phyloP scores from a whole-genome alignment of 1,284 basidiomycete genomes.

The Malassezia sympodialis region DNA sequence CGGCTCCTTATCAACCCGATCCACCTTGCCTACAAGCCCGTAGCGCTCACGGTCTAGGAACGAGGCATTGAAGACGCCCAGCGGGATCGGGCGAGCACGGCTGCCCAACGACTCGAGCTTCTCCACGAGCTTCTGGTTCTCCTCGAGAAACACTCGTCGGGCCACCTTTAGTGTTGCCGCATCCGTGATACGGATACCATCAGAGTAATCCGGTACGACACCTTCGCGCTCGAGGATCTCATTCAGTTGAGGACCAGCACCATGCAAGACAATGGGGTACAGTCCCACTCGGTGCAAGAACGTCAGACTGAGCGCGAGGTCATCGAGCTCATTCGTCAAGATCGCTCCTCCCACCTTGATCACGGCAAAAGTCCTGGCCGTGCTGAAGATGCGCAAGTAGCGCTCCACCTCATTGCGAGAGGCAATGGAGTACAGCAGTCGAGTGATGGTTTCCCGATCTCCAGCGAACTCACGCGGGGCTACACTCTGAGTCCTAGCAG shows the following conservation, averaged over 20 bases:
- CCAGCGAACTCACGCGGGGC: constrained; percentile 1
- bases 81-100: constrained; percentile 45
- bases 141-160: constrained; percentile 46
- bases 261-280: constrained; percentile 47
- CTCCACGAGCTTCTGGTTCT: constrained; percentile 45
- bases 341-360: constrained; percentile 48
- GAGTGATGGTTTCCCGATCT: constrained; percentile 40
- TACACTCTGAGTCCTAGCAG: background rate
- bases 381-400: constrained; percentile 47
- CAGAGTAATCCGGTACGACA: constrained; percentile 46
- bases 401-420: constrained; percentile 48
- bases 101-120: constrained; percentile 47
- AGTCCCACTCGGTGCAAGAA: constrained; percentile 48
- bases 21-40: constrained; percentile 47
- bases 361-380: constrained; percentile 47
- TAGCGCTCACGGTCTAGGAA: constrained; percentile 48
- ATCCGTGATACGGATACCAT: constrained; percentile 48
- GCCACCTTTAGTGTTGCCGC: constrained; percentile 46
- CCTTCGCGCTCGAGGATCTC: constrained; percentile 47
- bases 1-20: constrained; percentile 47
- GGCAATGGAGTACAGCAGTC: constrained; percentile 46
- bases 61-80: constrained; percentile 44
- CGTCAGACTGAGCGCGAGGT: constrained; percentile 44
- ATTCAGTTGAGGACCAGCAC: constrained; percentile 48
- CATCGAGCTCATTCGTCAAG: constrained; percentile 46